Evolutionary conservation across 306 rosid species (phyloP).

Genomic region (Trifolium subterraneum): DNA sequence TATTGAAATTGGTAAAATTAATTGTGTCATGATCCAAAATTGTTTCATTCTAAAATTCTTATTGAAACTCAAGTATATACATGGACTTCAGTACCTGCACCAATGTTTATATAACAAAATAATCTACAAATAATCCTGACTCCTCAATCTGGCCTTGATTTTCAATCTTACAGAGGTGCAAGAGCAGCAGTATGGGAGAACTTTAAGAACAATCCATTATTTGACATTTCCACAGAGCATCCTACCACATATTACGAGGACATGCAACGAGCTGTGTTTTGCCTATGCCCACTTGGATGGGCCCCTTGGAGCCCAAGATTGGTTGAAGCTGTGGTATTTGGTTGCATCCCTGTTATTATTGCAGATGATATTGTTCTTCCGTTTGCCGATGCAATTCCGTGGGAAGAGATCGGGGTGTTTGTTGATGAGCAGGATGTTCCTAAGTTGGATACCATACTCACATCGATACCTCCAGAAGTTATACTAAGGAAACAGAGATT

Average conservation of each 20-base stretch:
- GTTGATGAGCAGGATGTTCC: conserved; percentile 89
- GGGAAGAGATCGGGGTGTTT: conserved; percentile 94
- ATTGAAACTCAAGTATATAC: conserved; percentile 4
- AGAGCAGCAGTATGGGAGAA: conserved; percentile 98
- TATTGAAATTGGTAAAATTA: conserved; percentile 10
- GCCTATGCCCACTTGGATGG: conserved; percentile 98
- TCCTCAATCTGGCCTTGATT: conserved; percentile 17
- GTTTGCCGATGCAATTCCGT: conserved; percentile 97
- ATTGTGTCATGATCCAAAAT: conserved; percentile 5
- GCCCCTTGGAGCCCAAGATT: conserved; percentile 99
- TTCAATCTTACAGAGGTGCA: conserved; percentile 69
- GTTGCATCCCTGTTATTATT: conserved; percentile 96
- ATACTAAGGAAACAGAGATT: conserved; percentile 88
- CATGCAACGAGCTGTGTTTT: conserved; percentile 96
- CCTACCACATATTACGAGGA: conserved; percentile 96
- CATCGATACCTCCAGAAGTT: conserved; percentile 82
- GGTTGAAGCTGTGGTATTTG: conserved; percentile 95
- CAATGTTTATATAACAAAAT: conserved; percentile 18
- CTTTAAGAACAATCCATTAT: conserved; percentile 91
- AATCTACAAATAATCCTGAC: conserved; percentile 11
- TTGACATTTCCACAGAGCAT: conserved; percentile 92
- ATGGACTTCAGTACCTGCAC: conserved; percentile 17
- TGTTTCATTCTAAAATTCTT: neutral
- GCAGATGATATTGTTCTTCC: conserved; percentile 96
- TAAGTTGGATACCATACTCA: conserved; percentile 80